Conservation (phyloP, 768 basidiomycete species). For the Lentinula sp. region DNA sequence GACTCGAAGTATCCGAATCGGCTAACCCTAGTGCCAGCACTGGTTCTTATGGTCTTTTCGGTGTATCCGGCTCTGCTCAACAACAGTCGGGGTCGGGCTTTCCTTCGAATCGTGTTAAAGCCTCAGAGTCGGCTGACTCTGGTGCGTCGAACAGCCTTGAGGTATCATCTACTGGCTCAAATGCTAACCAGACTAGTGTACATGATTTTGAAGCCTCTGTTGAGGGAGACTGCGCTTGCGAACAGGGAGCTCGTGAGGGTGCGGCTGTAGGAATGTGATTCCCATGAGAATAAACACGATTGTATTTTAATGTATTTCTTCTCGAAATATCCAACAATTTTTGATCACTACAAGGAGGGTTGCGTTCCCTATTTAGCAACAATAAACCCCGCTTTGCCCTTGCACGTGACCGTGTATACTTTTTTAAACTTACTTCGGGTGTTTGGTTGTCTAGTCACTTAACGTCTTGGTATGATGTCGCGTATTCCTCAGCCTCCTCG, state of each 20-base stretch:
- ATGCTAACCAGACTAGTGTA: neutral
- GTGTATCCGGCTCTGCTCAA: neutral
- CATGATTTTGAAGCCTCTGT: neutral
- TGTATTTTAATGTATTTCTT: neutral
- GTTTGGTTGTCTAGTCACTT: neutral
- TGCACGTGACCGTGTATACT: neutral
- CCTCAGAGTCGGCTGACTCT: neutral
- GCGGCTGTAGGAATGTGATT: neutral
- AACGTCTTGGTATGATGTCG: slow-evolving; percentile 25
- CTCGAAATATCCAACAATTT: neutral
- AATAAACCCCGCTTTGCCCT: neutral
- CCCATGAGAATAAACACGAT: neutral
- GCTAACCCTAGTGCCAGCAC: neutral
- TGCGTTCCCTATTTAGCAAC: too few relatives aligned
- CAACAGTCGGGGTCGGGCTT: neutral
- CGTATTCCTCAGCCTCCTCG: slow-evolving; percentile 29
- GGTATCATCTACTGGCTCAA: neutral
- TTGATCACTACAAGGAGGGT: too few relatives aligned
- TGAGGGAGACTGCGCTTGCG: neutral
- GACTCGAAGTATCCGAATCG: neutral
- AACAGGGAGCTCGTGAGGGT: neutral
- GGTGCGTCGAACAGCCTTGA: neutral
- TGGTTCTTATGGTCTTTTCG: neutral
- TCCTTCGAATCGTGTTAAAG: neutral
- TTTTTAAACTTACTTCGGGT: neutral